A percentile compares a stretch with the other conserved stretches of the same genome.
phyloP scores from a whole-genome alignment of 1,284 basidiomycete species.

The Coniferiporia sulphurascens region DNA sequence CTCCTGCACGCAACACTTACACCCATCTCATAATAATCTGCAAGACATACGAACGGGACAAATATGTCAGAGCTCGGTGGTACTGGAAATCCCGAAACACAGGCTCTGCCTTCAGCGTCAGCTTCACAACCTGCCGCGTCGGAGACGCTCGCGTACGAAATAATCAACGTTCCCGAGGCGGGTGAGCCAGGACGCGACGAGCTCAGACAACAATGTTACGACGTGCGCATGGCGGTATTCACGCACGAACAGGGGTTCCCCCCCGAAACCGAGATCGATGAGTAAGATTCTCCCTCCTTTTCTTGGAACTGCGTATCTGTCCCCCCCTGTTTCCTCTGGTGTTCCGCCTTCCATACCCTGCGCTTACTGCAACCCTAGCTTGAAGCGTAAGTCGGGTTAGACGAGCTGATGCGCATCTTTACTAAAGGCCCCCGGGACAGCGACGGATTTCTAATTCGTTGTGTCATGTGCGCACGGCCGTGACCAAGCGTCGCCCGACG shows the following conservation, averaged over 20 bases:
- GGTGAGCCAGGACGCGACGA: constrained; percentile 30
- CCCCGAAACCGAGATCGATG: constrained; percentile 65
- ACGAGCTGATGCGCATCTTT: too few species aligned
- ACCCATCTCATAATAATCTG: too few species aligned
- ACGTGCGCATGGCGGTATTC: constrained; percentile 66
- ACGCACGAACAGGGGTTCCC: constrained; percentile 66
- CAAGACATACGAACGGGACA: too few species aligned
- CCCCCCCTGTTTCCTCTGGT: too few species aligned
- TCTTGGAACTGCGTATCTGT: constrained; percentile 3
- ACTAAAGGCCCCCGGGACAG: too few species aligned
- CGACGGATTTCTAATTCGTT: too few species aligned
- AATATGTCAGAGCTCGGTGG: not conserved
- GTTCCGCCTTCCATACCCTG: not conserved
- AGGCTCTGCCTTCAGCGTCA: not conserved
- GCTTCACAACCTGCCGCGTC: not conserved
- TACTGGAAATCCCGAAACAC: not conserved
- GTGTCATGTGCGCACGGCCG: too few species aligned
- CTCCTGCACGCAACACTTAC: too few species aligned
- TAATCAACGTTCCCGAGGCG: constrained; percentile 41
- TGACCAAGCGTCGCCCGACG: too few species aligned
- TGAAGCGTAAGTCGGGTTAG: too few species aligned
- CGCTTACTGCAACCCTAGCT: not conserved
- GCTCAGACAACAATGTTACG: constrained; percentile 51
- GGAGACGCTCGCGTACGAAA: constrained; percentile 39
- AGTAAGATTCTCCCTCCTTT: constrained; percentile 33